A percentile compares a stretch with the other conserved stretches of the same genome.
phyloP scores from a whole-genome alignment of 345 rosid species.

The Turnera subulata region DNA sequence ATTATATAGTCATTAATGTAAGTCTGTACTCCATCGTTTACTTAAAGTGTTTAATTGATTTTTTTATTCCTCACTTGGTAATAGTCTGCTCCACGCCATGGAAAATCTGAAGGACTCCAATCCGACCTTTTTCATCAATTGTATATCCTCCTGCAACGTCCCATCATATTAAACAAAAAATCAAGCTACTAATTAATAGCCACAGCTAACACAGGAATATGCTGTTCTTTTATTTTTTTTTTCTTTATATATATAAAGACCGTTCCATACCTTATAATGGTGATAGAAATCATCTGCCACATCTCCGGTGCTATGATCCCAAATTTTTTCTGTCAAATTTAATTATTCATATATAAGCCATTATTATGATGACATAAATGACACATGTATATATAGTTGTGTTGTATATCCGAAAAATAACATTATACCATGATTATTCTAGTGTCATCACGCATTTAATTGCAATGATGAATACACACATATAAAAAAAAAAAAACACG shows the following conservation, averaged over 20 bases:
- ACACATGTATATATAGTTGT: no score
- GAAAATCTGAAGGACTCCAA: conserved; percentile 23
- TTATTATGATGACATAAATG: not conserved
- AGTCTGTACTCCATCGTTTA: not conserved
- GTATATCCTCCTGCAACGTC: conserved; percentile 23
- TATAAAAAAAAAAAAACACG: no score
- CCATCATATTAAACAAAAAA: no score
- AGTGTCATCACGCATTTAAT: no score
- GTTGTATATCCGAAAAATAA: no score
- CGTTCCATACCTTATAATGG: conserved; percentile 13
- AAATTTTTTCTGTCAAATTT: conserved; percentile 11
- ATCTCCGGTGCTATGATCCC: conserved; percentile 12
- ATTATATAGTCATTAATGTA: not conserved
- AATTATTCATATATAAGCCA: not conserved
- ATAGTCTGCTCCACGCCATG: conserved; percentile 19
- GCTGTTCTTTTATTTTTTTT: not conserved
- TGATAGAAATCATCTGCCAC: conserved; percentile 23
- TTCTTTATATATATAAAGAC: not conserved
- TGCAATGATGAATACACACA: no score
- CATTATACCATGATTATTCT: no score
- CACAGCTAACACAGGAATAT: no score
- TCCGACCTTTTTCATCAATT: conserved; percentile 17
- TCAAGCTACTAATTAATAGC: no score
- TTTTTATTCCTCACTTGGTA: not conserved
- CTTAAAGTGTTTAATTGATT: not conserved